Percentiles rank a stretch among this genome's conserved stretches.
Conservation (phyloP, 495 filamentous ascomycete genomes). For the Tuber microsphaerosporum region DNA sequence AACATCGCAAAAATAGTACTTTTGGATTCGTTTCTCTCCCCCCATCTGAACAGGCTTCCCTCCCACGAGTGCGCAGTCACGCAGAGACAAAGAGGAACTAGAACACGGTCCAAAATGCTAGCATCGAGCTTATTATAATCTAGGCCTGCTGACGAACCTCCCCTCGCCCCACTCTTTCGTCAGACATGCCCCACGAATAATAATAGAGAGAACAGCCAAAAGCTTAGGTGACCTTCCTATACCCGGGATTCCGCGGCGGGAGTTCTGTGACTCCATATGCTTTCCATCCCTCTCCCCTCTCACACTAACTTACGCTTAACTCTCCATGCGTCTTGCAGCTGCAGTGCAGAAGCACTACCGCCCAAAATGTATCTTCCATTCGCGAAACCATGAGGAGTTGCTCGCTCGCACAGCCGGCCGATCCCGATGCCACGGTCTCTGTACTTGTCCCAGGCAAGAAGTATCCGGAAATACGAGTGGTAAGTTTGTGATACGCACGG, state of each 20-base stretch:
- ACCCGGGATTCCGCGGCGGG: neutral
- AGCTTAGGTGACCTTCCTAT: neutral
- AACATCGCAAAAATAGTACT: neutral
- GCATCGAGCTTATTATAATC: neutral
- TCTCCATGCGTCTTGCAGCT: neutral
- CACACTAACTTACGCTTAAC: neutral
- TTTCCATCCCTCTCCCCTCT: neutral
- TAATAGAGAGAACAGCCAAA: neutral
- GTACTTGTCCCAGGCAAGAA: no score
- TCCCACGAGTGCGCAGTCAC: neutral
- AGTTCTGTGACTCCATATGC: neutral
- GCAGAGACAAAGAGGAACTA: neutral
- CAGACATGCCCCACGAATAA: neutral
- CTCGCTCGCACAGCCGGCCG: neutral
- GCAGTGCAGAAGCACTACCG: neutral
- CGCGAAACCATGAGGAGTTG: neutral
- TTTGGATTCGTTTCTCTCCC: neutral
- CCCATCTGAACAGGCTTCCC: neutral
- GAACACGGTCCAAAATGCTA: neutral
- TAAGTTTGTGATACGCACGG: no score
- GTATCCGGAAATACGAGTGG: no score
- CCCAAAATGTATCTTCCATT: neutral
- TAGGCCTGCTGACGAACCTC: neutral
- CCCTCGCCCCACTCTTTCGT: neutral
- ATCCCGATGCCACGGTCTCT: neutral